These are phyloP conservation scores for Beauveria sp. DNA, from an alignment of 2,329 filamentous ascomycete genomes.

Conservation along the genomic window DNA sequence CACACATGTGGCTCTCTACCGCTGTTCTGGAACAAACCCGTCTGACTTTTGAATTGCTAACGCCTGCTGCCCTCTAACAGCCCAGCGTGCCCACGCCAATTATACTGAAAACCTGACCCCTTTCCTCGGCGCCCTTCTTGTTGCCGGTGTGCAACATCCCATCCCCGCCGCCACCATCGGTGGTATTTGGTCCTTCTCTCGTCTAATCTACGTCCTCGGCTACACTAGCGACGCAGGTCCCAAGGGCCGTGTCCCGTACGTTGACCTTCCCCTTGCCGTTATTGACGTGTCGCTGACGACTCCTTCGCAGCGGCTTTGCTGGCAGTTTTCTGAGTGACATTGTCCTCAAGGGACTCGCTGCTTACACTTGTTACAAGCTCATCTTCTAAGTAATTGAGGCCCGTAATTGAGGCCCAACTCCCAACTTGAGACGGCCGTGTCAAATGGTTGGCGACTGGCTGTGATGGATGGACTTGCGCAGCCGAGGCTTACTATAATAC, in stretches of 20 bases:
- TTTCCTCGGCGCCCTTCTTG: constrained; percentile 43
- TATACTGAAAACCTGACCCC: constrained; percentile 50
- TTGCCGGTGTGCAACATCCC: constrained; percentile 50
- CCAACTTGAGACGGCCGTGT: neutral
- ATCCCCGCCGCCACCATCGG: constrained; percentile 41
- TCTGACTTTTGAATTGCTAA: neutral
- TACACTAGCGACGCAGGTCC: constrained; percentile 41
- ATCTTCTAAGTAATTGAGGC: neutral
- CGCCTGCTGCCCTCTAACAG: neutral
- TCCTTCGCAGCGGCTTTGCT: constrained; percentile 27
- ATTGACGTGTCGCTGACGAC: constrained; percentile 8
- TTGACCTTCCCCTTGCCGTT: constrained; percentile 7
- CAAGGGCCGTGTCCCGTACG: constrained; percentile 33
- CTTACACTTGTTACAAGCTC: constrained; percentile 26
- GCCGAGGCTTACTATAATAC: neutral
- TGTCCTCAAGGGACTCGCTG: constrained; percentile 34
- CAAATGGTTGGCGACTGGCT: neutral
- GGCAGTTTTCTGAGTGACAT: constrained; percentile 28
- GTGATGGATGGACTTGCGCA: no score
- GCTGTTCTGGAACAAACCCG: neutral
- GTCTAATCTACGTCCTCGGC: constrained; percentile 47
- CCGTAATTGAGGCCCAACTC: neutral
- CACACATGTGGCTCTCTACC: neutral
- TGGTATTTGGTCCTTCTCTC: constrained; percentile 41
- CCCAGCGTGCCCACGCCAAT: constrained; percentile 10